Evolutionary conservation across 306 rosid genomes (phyloP).

Genomic region (Quercus berberidifolia): DNA sequence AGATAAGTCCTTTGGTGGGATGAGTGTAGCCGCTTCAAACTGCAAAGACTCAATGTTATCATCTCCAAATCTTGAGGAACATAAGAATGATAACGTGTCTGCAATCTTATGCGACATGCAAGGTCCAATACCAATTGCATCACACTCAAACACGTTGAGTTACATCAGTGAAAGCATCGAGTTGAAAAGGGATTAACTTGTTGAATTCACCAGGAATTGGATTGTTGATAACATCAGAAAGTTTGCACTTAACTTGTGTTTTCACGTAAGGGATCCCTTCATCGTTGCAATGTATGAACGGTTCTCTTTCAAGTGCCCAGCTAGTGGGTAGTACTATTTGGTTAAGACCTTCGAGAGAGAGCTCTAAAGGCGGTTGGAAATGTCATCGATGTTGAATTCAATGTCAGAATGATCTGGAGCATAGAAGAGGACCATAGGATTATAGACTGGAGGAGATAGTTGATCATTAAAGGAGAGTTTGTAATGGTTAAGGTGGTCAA

Average conservation of each 20-base stretch:
- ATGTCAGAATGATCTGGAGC: background rate
- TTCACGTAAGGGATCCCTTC: slow-evolving; percentile 38
- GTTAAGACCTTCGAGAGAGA: slow-evolving; percentile 41
- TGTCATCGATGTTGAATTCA: slow-evolving; percentile 1
- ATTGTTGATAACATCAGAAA: slow-evolving; percentile 23
- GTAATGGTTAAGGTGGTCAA: slow-evolving; percentile 30
- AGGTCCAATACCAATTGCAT: slow-evolving; percentile 31
- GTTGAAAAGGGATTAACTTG: slow-evolving; percentile 39
- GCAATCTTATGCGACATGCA: slow-evolving; percentile 58
- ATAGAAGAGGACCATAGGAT: slow-evolving; percentile 37
- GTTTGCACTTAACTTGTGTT: slow-evolving; percentile 35
- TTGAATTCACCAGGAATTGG: slow-evolving; percentile 40
- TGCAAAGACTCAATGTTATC: slow-evolving; percentile 15
- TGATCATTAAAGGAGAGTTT: slow-evolving; percentile 55
- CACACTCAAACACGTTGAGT: slow-evolving; percentile 17
- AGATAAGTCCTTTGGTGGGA: slow-evolving; percentile 38
- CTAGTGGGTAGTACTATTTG: slow-evolving; percentile 37
- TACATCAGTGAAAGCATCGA: slow-evolving; percentile 30
- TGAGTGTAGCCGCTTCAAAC: slow-evolving; percentile 39
- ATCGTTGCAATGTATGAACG: slow-evolving; percentile 37
- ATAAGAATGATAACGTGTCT: slow-evolving; percentile 37
- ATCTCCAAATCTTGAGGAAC: slow-evolving; percentile 33
- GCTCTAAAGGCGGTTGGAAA: slow-evolving; percentile 32
- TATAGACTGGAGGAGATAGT: slow-evolving; percentile 32
- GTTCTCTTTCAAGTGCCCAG: slow-evolving; percentile 23